These are phyloP conservation scores for Arthrobotrys pseudoclavata DNA, from an alignment of 2,329 filamentous ascomycete species.

Conservation along the genomic window DNA sequence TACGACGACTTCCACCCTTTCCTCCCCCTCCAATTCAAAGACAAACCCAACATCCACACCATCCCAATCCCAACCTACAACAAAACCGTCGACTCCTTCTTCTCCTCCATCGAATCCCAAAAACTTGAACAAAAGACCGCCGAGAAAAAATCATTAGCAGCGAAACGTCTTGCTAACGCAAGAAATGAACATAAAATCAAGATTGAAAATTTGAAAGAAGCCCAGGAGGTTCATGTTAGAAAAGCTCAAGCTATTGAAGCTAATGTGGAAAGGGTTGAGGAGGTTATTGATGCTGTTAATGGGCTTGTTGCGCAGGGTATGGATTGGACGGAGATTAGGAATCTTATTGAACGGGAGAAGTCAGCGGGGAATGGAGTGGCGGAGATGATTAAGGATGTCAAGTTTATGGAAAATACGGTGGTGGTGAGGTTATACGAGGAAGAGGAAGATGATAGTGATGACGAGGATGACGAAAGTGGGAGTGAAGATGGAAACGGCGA, in stretches of 20 bases:
- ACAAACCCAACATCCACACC: conserved; percentile 76
- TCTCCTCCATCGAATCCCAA: conserved; percentile 94
- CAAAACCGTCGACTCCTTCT: conserved; percentile 94
- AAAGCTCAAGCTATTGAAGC: conserved; percentile 93
- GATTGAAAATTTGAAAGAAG: conserved; percentile 84
- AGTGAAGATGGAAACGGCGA: conserved; percentile 62
- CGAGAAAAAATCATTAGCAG: conserved; percentile 84
- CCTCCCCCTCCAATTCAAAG: conserved; percentile 81
- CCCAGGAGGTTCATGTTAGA: conserved; percentile 83
- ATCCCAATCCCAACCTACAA: conserved; percentile 88
- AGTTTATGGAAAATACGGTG: conserved; percentile 88
- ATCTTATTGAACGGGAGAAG: conserved; percentile 89
- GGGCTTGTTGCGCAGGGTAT: conserved; percentile 92
- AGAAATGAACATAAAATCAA: conserved; percentile 85
- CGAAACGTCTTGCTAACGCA: conserved; percentile 86
- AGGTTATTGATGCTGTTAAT: conserved; percentile 92
- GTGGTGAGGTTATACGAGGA: conserved; percentile 83
- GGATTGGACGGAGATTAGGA: conserved; percentile 95
- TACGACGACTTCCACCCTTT: conserved; percentile 99
- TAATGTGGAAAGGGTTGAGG: conserved; percentile 90
- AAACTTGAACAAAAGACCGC: conserved; percentile 85
- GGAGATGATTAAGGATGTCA: conserved; percentile 86
- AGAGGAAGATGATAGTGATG: conserved; percentile 73
- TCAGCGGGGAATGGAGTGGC: conserved; percentile 85
- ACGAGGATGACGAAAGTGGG: conserved; percentile 69